These are phyloP conservation scores for Arachis monticola DNA, from an alignment of 331 rosid species.

Conservation along the genomic window DNA sequence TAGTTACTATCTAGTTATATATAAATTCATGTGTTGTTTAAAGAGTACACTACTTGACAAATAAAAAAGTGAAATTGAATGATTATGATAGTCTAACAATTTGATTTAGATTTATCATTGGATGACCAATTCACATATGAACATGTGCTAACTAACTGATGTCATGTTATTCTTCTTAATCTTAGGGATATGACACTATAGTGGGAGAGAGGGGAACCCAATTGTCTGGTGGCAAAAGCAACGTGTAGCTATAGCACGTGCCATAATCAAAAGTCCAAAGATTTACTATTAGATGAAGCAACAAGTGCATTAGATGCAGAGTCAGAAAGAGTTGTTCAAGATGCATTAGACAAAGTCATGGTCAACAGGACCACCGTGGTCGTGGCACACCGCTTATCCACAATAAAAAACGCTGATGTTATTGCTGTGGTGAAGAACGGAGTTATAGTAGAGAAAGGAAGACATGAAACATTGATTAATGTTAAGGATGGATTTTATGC, in stretches of 20 bases:
- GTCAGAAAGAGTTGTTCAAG: constrained; percentile 88
- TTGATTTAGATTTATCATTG: background rate
- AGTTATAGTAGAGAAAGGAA: constrained; percentile 82
- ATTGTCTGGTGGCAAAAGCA: constrained; percentile 85
- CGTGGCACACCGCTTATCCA: constrained; percentile 84
- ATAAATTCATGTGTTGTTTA: too few species aligned
- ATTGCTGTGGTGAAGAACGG: constrained; percentile 90
- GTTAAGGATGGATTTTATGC: constrained; percentile 79
- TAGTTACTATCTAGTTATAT: too few species aligned
- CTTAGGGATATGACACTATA: constrained; percentile 70
- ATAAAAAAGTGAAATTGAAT: too few species aligned
- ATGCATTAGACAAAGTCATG: constrained; percentile 79
- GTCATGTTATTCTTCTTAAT: background rate
- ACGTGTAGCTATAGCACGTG: constrained; percentile 83
- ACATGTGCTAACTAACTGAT: constrained; percentile 28
- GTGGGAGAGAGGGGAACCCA: constrained; percentile 90
- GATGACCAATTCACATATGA: background rate
- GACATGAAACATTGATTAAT: constrained; percentile 67
- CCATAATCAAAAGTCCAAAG: constrained; percentile 81
- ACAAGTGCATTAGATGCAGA: constrained; percentile 77
- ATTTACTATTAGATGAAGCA: constrained; percentile 67
- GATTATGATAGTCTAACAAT: too few species aligned
- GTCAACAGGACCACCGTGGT: constrained; percentile 77
- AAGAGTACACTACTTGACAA: too few species aligned
- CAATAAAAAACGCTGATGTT: constrained; percentile 80